A percentile compares a stretch with the other conserved stretches of the same genome.
Conservation (phyloP, 495 filamentous ascomycete genomes). For the Daldinia grandis region DNA sequence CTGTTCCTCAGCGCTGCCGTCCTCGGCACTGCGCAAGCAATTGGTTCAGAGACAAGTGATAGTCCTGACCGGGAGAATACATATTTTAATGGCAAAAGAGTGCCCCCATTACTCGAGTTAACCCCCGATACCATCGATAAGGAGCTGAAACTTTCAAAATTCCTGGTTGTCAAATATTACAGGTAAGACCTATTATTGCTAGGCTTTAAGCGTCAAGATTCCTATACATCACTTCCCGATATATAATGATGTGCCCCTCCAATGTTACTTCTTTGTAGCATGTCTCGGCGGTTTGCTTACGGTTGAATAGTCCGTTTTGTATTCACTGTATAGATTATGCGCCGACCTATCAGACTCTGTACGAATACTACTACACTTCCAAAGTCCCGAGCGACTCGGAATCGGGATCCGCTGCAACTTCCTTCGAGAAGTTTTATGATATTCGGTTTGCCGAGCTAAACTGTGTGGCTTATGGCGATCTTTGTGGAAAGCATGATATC, state of each 20-base stretch:
- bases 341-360: conserved; percentile 89
- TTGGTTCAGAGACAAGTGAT: conserved; percentile 46
- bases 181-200: conserved; percentile 46
- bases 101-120: conserved; percentile 73
- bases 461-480: conserved; percentile 79
- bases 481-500: conserved; percentile 73
- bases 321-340: conserved; percentile 81
- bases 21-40: conserved; percentile 46
- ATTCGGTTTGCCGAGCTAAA: conserved; percentile 89
- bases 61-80: conserved; percentile 57
- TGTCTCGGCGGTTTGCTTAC: conserved; percentile 18
- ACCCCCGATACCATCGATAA: conserved; percentile 55
- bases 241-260: background rate
- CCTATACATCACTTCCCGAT: background rate
- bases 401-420: conserved; percentile 27
- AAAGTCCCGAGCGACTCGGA: conserved; percentile 55
- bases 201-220: background rate
- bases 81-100: conserved; percentile 80
- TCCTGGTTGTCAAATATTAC: conserved; percentile 59
- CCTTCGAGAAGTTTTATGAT: conserved; percentile 78
- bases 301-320: conserved; percentile 64
- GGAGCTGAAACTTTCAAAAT: conserved; percentile 51
- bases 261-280: background rate
- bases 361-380: conserved; percentile 97
- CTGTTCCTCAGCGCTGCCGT: conserved; percentile 54